Evolutionary conservation across 2,329 filamentous ascomycete genomes (phyloP).

Genomic region (Zalaria obscura): DNA sequence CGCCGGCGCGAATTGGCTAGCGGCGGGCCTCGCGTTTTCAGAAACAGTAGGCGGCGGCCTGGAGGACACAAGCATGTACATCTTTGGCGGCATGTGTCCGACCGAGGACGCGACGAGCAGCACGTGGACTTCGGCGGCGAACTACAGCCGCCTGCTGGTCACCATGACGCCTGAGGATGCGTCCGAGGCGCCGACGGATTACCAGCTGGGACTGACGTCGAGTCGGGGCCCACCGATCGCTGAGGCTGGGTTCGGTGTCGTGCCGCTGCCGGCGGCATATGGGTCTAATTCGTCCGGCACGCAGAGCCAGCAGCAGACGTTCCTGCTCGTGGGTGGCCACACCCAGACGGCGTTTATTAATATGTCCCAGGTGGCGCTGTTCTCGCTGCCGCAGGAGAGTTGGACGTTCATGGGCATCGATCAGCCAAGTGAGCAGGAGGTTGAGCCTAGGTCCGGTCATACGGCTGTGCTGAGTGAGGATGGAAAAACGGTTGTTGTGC

Average conservation of each 20-base stretch:
- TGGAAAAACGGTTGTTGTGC: conserved; percentile 60
- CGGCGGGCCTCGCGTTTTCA: conserved; percentile 53
- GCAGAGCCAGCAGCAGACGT: conserved; percentile 60
- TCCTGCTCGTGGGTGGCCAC: conserved; percentile 74
- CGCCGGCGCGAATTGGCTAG: conserved; percentile 41
- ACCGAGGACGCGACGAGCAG: conserved; percentile 24
- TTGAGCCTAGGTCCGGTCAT: conserved; percentile 81
- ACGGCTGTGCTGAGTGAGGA: conserved; percentile 70
- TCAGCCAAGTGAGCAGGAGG: conserved; percentile 21
- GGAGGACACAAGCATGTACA: conserved; percentile 47
- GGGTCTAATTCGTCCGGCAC: conserved; percentile 49
- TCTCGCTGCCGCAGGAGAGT: conserved; percentile 69
- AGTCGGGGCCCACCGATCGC: conserved; percentile 54
- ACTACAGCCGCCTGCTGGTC: conserved; percentile 72
- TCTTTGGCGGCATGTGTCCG: conserved; percentile 88
- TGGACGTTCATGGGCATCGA: conserved; percentile 72
- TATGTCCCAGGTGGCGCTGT: conserved; percentile 81
- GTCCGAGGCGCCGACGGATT: conserved; percentile 24
- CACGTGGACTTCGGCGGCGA: conserved; percentile 53
- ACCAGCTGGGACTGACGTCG: conserved; percentile 32
- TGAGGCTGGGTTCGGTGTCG: conserved; percentile 79
- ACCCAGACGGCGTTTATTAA: conserved; percentile 77
- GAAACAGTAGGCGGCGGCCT: conserved; percentile 39
- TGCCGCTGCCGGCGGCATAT: conserved; percentile 54
- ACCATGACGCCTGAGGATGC: conserved; percentile 38